Base-by-base conservation (phyloP, 1,139 yeast genomes). In the Suhomyces bokatorum region DNA sequence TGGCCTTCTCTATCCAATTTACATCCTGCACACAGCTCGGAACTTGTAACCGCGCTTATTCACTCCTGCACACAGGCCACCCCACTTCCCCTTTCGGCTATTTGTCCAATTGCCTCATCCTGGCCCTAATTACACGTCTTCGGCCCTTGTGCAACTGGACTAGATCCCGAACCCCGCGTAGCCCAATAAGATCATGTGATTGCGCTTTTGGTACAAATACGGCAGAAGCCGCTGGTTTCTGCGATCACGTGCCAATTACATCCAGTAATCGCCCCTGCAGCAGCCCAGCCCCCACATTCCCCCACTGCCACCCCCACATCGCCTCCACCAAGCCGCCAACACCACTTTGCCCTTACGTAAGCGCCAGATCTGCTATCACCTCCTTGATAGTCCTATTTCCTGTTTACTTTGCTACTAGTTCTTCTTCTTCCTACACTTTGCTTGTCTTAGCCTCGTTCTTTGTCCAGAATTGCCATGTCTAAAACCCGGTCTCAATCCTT, bases 401-500 rank as follows among this genome's bases (percentile, higher is more conserved):
- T 30, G 17, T 29, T 29, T 14, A 10, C 10, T 7, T 26, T 4
- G 8, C 27, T 9, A 5, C 10, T 9, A 26, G 10, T 9, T 5
- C 27, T 9, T 3, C 27, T 5, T 26, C 7, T 9, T 26, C 27
- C 8, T 9, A 4, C 20, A 4, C 20, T 17, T 17, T 17, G 5
- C 20, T 17, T 6, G 5, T 6, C 20, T 4, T 17, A 5, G 3
- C 10, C n/a, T 26, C 15, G 17, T 13, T 16, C 16, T 17, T 13
- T 7, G 3, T 16, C 13, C 24, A 10, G 1, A 13, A 12, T 33
- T 14, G 10, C 8, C 27, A 34, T 43, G 43, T 17, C 43, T 36
- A 43, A 32, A 12, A 24, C 16, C 15, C 27, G 16, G 15, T n/a
- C 32, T 13, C 36, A 44, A 32, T 47, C 51, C 15, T 32, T 52